Percentiles rank a stretch among this genome's conserved stretches.
Conservation (phyloP, 2,329 filamentous ascomycete species). For the Penicillium sumatraense region DNA sequence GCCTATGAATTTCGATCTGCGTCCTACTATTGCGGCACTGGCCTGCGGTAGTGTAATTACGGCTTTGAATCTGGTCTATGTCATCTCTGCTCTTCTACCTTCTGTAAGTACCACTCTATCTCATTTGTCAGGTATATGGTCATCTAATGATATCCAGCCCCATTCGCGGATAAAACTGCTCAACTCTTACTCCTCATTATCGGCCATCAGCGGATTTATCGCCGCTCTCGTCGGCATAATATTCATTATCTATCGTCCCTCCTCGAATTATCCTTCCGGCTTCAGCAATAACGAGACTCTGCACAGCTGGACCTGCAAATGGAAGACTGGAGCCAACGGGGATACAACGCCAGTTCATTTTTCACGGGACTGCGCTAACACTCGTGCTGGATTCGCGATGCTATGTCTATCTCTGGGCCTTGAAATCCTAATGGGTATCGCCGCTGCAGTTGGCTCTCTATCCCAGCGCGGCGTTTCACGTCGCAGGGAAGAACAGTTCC, state of each 20-base stretch:
- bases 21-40: slow-evolving; percentile 43
- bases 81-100: slow-evolving; percentile 37
- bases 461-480: slow-evolving; percentile 35
- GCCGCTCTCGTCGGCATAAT: slow-evolving; percentile 37
- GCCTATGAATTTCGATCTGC: slow-evolving; percentile 48
- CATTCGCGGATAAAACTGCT: slow-evolving; percentile 40
- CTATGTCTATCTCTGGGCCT: slow-evolving; percentile 41
- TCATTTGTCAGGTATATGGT: background rate
- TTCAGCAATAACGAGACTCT: slow-evolving; percentile 42
- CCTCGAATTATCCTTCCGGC: slow-evolving; percentile 32
- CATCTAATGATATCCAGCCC: slow-evolving; percentile 31
- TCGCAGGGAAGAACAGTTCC: slow-evolving; percentile 29
- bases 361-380: slow-evolving; percentile 42
- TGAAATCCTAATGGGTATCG: slow-evolving; percentile 38
- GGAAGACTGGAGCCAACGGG: slow-evolving; percentile 30
- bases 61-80: slow-evolving; percentile 37
- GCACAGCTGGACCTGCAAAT: slow-evolving; percentile 49
- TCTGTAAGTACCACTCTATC: slow-evolving; percentile 34
- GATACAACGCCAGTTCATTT: slow-evolving; percentile 39
- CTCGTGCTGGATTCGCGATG: slow-evolving; percentile 40
- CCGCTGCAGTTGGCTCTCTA: slow-evolving; percentile 35
- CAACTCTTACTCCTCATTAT: slow-evolving; percentile 38
- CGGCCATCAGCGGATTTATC: slow-evolving; percentile 42
- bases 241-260: slow-evolving; percentile 39
- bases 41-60: slow-evolving; percentile 43